Conservation (phyloP, 2,329 filamentous ascomycete genomes). For the Ceratocystis albifundus region DNA sequence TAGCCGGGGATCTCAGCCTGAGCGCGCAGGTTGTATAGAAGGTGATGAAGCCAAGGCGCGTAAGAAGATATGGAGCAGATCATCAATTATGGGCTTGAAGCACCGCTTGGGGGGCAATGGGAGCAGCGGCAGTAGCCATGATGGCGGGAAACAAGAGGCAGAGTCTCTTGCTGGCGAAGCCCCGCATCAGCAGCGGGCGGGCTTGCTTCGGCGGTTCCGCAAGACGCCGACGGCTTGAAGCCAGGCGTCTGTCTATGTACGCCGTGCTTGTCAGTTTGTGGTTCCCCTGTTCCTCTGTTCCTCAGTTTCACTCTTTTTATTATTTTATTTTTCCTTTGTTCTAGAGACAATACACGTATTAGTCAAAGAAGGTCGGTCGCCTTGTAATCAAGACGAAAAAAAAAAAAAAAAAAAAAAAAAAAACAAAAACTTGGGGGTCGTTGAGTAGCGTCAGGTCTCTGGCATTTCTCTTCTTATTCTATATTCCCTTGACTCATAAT, state of each 20-base stretch:
- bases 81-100: constrained; percentile 35
- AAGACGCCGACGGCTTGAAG: constrained; percentile 3
- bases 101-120: constrained; percentile 12
- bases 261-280: background rate
- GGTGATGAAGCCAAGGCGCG: constrained; percentile 36
- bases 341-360: constrained; percentile 6
- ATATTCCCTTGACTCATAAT: background rate
- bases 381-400: constrained; percentile 6
- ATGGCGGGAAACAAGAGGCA: constrained; percentile 26
- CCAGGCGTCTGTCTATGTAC: background rate
- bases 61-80: constrained; percentile 22
- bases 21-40: constrained; percentile 47
- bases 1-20: background rate
- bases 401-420: no score
- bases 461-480: background rate
- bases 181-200: background rate
- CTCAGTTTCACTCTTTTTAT: background rate
- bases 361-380: background rate
- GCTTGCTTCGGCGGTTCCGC: constrained; percentile 13
- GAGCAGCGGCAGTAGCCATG: constrained; percentile 26
- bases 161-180: background rate
- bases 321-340: background rate
- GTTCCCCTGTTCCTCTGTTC: background rate
- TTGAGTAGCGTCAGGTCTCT: background rate
- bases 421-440: constrained; percentile 2